Conservation (phyloP, 768 basidiomycete species). For the Podaxis sp. region DNA sequence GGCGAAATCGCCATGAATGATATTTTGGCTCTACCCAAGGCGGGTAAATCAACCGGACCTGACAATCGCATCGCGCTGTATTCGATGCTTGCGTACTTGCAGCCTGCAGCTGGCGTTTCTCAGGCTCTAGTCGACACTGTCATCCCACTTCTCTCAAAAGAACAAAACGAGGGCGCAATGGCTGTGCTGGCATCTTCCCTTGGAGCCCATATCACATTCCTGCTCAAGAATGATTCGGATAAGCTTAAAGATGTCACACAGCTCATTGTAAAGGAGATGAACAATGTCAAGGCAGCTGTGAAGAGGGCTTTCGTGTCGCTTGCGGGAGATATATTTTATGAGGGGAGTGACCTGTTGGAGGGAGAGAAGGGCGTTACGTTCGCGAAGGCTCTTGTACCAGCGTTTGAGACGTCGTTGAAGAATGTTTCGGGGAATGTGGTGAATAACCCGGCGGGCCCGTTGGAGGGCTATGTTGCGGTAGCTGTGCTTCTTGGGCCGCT, state of each 20-base stretch:
- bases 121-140: constrained; percentile 41
- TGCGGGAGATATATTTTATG: constrained; percentile 56
- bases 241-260: constrained; percentile 35
- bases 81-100: constrained; percentile 61
- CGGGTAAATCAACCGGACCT: constrained; percentile 81
- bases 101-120: constrained; percentile 38
- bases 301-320: constrained; percentile 60
- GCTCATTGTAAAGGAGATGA: constrained; percentile 69
- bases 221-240: constrained; percentile 42
- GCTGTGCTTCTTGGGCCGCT: constrained; percentile 65
- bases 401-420: constrained; percentile 71
- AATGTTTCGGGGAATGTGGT: constrained; percentile 56
- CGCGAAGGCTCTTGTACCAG: constrained; percentile 47
- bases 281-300: constrained; percentile 52
- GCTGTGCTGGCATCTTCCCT: constrained; percentile 51
- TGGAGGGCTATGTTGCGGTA: constrained; percentile 81
- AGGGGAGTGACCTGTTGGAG: constrained; percentile 33
- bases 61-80: constrained; percentile 85
- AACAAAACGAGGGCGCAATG: constrained; percentile 68
- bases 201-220: constrained; percentile 50
- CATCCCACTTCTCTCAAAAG: constrained; percentile 54
- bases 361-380: constrained; percentile 46
- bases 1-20: constrained; percentile 47
- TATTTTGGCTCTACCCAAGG: constrained; percentile 66
- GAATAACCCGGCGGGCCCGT: constrained; percentile 55